A percentile compares a stretch with the other conserved stretches of the same genome.
Conservation (phyloP, 2,329 filamentous ascomycete species). For the Penicillium oxalicum region DNA sequence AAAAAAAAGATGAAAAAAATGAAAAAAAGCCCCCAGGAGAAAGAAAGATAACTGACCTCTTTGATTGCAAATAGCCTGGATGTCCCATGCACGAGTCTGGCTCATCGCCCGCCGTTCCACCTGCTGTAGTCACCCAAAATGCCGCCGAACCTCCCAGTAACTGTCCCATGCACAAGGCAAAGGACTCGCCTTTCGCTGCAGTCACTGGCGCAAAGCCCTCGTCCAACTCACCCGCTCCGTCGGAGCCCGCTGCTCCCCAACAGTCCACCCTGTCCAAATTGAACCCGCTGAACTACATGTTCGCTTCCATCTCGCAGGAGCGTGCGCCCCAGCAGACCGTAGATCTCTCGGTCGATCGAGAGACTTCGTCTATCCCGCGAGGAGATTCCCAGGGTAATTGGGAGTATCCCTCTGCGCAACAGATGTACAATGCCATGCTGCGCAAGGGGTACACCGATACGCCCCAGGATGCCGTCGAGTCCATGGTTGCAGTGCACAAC, state of each 20-base stretch:
- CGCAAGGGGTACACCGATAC: constrained; percentile 96
- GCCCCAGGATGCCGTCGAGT: constrained; percentile 84
- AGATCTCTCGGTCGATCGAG: constrained; percentile 70
- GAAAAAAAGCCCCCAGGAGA: too few species aligned
- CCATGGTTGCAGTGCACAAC: constrained; percentile 97
- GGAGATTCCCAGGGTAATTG: constrained; percentile 70
- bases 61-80: constrained; percentile 45
- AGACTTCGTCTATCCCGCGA: constrained; percentile 85
- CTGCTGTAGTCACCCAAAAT: constrained; percentile 23
- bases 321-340: constrained; percentile 67
- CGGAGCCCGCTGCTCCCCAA: constrained; percentile 22
- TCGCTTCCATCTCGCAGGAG: constrained; percentile 73
- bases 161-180: constrained; percentile 44
- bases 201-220: constrained; percentile 29
- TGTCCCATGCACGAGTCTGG: constrained; percentile 62
- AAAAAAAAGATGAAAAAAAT: too few species aligned
- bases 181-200: constrained; percentile 45
- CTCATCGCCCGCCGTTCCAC: constrained; percentile 24
- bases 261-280: constrained; percentile 57
- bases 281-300: constrained; percentile 94
- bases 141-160: constrained; percentile 28
- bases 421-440: constrained; percentile 98
- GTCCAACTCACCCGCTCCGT: constrained; percentile 25
- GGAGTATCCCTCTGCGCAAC: constrained; percentile 97
- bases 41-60: too few species aligned